These are phyloP conservation scores for Neonectria magnoliae DNA, from an alignment of 2,329 filamentous ascomycete genomes.

Conservation along the genomic window DNA sequence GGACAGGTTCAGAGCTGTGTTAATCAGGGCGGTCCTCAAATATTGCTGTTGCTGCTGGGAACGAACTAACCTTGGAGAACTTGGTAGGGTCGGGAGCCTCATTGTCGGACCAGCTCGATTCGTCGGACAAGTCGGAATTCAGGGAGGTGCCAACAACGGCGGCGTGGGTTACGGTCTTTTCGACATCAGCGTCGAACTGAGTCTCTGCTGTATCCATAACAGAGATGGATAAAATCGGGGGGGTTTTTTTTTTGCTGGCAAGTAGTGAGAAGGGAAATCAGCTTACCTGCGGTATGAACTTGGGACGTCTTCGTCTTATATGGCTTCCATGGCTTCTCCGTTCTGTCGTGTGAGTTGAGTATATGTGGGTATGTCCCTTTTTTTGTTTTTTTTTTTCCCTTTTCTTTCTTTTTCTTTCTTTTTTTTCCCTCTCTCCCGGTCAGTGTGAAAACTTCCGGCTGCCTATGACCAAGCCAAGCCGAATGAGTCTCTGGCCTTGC, in stretches of 20 bases:
- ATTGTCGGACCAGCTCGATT: slow-evolving; percentile 30
- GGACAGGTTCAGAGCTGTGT: background rate
- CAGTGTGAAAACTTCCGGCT: too few species aligned
- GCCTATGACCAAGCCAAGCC: background rate
- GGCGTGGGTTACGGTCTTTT: slow-evolving; percentile 1
- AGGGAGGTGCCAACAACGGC: slow-evolving; percentile 14
- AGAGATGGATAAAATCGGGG: background rate
- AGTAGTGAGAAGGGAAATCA: too few species aligned
- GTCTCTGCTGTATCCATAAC: slow-evolving; percentile 25
- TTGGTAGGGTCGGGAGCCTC: slow-evolving; percentile 44
- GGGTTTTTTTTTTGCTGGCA: too few species aligned
- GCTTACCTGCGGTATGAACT: background rate
- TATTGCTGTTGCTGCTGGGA: background rate
- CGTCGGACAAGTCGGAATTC: slow-evolving; percentile 33
- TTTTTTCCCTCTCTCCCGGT: too few species aligned
- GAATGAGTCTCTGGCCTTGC: background rate
- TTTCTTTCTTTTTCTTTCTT: too few species aligned
- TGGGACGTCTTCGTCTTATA: background rate
- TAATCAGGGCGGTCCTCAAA: background rate
- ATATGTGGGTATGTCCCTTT: background rate
- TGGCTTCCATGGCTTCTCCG: background rate
- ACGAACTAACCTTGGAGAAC: slow-evolving; percentile 40
- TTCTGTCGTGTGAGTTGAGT: background rate
- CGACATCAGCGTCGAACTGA: slow-evolving; percentile 19
- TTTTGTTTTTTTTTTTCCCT: too few species aligned